These are phyloP conservation scores for Acacia pycnantha DNA, from an alignment of 331 rosid genomes.

Conservation along the genomic window DNA sequence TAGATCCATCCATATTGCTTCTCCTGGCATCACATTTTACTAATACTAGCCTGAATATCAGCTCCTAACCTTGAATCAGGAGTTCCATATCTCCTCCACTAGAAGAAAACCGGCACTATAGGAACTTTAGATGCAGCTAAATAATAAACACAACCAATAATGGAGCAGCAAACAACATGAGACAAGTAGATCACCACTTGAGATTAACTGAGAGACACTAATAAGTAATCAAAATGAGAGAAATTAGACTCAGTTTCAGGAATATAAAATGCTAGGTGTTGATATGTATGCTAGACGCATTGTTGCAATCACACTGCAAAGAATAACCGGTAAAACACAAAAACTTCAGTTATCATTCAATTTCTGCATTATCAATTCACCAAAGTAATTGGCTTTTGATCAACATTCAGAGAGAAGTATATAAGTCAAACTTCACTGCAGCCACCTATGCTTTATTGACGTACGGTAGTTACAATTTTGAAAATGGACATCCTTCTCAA, in stretches of 20 bases:
- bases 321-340: background rate
- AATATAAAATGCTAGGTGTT: conserved; percentile 5
- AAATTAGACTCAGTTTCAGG: background rate
- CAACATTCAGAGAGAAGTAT: conserved; percentile 35
- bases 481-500: conserved; percentile 34
- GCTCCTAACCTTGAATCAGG: background rate
- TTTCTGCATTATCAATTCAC: conserved; percentile 30
- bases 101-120: background rate
- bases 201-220: background rate
- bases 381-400: conserved; percentile 34
- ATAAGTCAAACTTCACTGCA: conserved; percentile 27
- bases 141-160: background rate
- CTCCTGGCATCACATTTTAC: background rate
- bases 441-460: conserved; percentile 46
- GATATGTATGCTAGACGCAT: conserved; percentile 1
- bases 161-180: background rate
- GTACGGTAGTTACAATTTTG: conserved; percentile 35
- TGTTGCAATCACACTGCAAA: conserved; percentile 22
- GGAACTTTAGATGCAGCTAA: background rate
- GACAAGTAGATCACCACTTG: background rate
- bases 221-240: background rate
- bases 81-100: background rate
- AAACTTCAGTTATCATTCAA: conserved; percentile 8
- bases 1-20: background rate
- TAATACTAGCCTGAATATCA: background rate